These are phyloP conservation scores for Aspergillus funiculosus DNA, from an alignment of 495 filamentous ascomycete genomes.

Conservation along the genomic window DNA sequence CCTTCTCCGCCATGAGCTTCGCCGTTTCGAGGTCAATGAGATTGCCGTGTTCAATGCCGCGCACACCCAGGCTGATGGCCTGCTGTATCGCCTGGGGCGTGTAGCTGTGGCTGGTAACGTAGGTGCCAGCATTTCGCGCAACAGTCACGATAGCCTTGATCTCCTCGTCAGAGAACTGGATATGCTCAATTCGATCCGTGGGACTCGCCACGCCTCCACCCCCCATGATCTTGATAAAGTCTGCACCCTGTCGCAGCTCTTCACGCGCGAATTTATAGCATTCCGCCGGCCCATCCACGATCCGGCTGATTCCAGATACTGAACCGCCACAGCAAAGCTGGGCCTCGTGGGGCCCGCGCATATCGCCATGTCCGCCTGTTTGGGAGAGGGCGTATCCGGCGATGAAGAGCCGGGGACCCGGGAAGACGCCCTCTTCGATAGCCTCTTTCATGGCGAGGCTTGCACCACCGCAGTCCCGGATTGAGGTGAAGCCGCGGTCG, in stretches of 20 bases:
- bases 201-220: constrained; percentile 49
- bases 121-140: constrained; percentile 43
- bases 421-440: constrained; percentile 44
- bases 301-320: constrained; percentile 28
- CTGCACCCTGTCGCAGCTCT: constrained; percentile 46
- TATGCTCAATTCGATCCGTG: constrained; percentile 43
- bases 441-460: constrained; percentile 46
- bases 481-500: constrained; percentile 47
- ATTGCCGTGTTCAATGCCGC: constrained; percentile 53
- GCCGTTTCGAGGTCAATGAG: constrained; percentile 47
- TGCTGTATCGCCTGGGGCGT: constrained; percentile 47
- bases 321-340: constrained; percentile 41
- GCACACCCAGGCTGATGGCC: constrained; percentile 50
- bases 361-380: constrained; percentile 51
- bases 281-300: constrained; percentile 48
- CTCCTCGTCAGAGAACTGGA: constrained; percentile 50
- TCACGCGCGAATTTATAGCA: constrained; percentile 47
- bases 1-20: constrained; percentile 39
- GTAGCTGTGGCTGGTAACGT: constrained; percentile 54
- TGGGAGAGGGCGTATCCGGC: constrained; percentile 43
- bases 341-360: constrained; percentile 30
- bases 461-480: constrained; percentile 50
- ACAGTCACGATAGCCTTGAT: constrained; percentile 46
- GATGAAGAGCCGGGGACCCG: constrained; percentile 44
- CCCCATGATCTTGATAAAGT: constrained; percentile 56